Conservation (phyloP, 2,329 filamentous ascomycete genomes). For the Fusarium odoratissimum region DNA sequence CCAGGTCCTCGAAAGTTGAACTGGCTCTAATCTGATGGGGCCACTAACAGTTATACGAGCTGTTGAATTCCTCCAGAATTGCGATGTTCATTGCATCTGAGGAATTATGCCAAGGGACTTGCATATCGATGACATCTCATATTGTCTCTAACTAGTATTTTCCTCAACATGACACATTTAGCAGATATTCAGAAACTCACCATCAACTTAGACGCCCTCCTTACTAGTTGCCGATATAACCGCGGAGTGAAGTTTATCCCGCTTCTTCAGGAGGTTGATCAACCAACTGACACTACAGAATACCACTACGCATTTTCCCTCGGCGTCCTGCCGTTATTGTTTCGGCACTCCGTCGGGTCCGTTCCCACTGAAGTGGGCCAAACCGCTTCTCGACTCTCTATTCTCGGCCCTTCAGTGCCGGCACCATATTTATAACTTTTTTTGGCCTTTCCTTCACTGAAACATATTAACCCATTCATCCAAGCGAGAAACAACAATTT, state of each 20-base stretch:
- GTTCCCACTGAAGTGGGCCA: conserved; percentile 11
- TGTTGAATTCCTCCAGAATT: not conserved
- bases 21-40: not conserved
- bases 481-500: conserved; percentile 23
- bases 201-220: conserved; percentile 2
- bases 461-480: not conserved
- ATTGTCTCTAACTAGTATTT: not conserved
- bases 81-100: not conserved
- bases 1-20: not conserved
- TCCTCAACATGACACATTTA: not conserved
- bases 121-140: not conserved
- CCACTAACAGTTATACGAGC: conserved; percentile 9
- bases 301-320: not conserved
- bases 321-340: not conserved
- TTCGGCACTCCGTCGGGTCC: conserved; percentile 10
- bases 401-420: conserved; percentile 26
- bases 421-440: conserved; percentile 16
- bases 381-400: conserved; percentile 13
- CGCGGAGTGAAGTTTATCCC: conserved; percentile 17
- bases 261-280: conserved; percentile 9
- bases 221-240: conserved; percentile 23
- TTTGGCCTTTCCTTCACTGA: conserved; percentile 1
- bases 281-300: conserved; percentile 6
- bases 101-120: conserved; percentile 9
- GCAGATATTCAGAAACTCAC: not conserved